phyloP scores from a whole-genome alignment of 1,139 yeast genomes.

The Pichia sp. region DNA sequence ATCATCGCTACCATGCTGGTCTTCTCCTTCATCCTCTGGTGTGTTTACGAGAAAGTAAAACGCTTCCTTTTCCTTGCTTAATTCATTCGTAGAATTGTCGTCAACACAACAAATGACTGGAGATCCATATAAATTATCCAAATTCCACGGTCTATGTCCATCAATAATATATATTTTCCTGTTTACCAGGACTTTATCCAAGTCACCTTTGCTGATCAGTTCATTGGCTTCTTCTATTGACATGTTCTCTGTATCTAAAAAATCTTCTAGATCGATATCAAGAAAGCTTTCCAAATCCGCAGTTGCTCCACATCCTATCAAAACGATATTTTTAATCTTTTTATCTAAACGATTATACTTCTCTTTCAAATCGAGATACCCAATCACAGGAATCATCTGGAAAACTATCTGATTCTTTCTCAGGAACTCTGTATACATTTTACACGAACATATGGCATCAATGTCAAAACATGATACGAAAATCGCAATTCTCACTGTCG shows the following conservation, averaged over 20 bases:
- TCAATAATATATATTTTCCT: constrained; percentile 74
- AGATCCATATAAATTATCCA: constrained; percentile 86
- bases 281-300: constrained; percentile 77
- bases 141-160: constrained; percentile 93
- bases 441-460: constrained; percentile 88
- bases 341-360: constrained; percentile 61
- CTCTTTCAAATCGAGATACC: constrained; percentile 66
- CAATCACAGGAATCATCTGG: constrained; percentile 91
- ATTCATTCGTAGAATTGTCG: constrained; percentile 67
- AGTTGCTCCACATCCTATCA: constrained; percentile 95
- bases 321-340: constrained; percentile 69
- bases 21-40: constrained; percentile 31
- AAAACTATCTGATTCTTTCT: constrained; percentile 80
- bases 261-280: constrained; percentile 51
- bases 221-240: constrained; percentile 2
- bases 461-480: constrained; percentile 88
- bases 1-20: constrained; percentile 27
- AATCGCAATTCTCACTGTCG: constrained; percentile 81
- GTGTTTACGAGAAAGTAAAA: constrained; percentile 40
- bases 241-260: constrained; percentile 22
- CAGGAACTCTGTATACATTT: constrained; percentile 60
- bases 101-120: constrained; percentile 77
- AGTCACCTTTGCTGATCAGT: constrained; percentile 4
- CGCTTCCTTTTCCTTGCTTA: constrained; percentile 45
- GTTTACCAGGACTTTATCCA: constrained; percentile 23